These are phyloP conservation scores for Ascochyta fabae DNA, from an alignment of 2,329 filamentous ascomycete species.

Conservation along the genomic window DNA sequence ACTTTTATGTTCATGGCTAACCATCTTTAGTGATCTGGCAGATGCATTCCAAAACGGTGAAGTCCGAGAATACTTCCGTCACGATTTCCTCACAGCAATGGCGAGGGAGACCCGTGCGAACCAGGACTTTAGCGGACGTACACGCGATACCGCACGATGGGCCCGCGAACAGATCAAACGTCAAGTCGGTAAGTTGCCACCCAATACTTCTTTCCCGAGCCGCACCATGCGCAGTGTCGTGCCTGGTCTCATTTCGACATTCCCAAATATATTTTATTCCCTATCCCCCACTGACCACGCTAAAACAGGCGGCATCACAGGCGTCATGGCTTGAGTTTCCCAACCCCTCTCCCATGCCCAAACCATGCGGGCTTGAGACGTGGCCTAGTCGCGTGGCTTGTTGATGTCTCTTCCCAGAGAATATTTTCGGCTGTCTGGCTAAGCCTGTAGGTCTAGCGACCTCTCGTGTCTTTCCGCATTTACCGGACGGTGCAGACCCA, in stretches of 20 bases:
- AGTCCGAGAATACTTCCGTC: constrained; percentile 81
- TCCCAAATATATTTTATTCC: constrained; percentile 21
- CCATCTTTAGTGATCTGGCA: constrained; percentile 75
- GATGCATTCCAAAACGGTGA: constrained; percentile 93
- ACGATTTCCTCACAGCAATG: constrained; percentile 87
- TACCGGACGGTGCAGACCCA: not conserved
- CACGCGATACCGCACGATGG: constrained; percentile 95
- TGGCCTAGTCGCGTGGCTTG: constrained; percentile 24
- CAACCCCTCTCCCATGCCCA: constrained; percentile 18
- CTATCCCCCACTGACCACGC: constrained; percentile 26
- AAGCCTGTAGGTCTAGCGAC: constrained; percentile 12
- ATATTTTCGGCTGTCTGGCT: constrained; percentile 22
- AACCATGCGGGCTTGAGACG: constrained; percentile 19
- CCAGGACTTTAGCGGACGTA: constrained; percentile 83
- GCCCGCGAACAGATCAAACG: constrained; percentile 97
- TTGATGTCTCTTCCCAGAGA: constrained; percentile 17
- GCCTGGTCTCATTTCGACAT: not conserved
- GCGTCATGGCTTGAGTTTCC: constrained; percentile 45
- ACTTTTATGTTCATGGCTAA: constrained; percentile 43
- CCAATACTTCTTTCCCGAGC: not conserved
- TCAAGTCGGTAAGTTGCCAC: constrained; percentile 62
- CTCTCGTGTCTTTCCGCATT: not conserved
- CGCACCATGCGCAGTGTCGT: not conserved
- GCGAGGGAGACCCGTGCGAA: constrained; percentile 92
- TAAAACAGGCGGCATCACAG: constrained; percentile 41